A percentile compares a stretch with the other conserved stretches of the same genome.
Conservation (phyloP, 2,329 filamentous ascomycete genomes). For the Neocatenulostroma microsporum region DNA sequence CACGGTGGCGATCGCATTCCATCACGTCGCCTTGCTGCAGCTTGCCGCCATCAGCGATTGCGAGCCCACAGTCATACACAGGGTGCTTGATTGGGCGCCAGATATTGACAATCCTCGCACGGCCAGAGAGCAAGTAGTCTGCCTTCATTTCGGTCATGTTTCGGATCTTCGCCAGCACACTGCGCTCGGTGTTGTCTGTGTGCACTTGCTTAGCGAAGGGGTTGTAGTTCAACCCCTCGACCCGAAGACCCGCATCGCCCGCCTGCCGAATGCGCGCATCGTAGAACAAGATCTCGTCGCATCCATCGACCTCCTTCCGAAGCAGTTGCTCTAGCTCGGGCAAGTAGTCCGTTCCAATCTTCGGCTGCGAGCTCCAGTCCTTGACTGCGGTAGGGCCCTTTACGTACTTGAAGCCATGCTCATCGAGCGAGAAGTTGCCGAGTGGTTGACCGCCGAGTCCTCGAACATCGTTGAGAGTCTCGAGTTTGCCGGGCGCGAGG, state of each 20-base stretch:
- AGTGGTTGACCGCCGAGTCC: constrained; percentile 7
- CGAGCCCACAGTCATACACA: constrained; percentile 21
- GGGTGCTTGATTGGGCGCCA: constrained; percentile 19
- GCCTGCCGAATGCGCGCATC: constrained; percentile 19
- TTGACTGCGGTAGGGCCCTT: constrained; percentile 13
- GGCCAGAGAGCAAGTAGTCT: constrained; percentile 16
- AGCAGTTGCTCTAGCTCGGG: constrained; percentile 17
- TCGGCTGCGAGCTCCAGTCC: constrained; percentile 14
- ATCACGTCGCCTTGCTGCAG: constrained; percentile 19
- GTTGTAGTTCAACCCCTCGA: constrained; percentile 20
- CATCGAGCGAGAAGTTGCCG: constrained; percentile 15
- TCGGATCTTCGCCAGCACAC: constrained; percentile 20
- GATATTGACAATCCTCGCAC: constrained; percentile 18
- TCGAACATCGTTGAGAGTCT: constrained; percentile 18
- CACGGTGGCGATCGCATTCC: constrained; percentile 14
- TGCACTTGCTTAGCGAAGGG: constrained; percentile 26
- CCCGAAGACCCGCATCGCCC: constrained; percentile 17
- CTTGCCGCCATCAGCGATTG: constrained; percentile 21
- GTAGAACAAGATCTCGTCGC: constrained; percentile 22
- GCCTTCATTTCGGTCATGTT: constrained; percentile 22
- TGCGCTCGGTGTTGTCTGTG: constrained; percentile 24
- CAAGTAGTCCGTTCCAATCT: constrained; percentile 13
- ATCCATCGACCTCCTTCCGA: constrained; percentile 16
- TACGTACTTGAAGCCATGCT: constrained; percentile 20
- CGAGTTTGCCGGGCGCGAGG: constrained; percentile 14